phyloP scores from a whole-genome alignment of 2,329 filamentous ascomycete genomes.

The Akanthomyces uredinophilus region DNA sequence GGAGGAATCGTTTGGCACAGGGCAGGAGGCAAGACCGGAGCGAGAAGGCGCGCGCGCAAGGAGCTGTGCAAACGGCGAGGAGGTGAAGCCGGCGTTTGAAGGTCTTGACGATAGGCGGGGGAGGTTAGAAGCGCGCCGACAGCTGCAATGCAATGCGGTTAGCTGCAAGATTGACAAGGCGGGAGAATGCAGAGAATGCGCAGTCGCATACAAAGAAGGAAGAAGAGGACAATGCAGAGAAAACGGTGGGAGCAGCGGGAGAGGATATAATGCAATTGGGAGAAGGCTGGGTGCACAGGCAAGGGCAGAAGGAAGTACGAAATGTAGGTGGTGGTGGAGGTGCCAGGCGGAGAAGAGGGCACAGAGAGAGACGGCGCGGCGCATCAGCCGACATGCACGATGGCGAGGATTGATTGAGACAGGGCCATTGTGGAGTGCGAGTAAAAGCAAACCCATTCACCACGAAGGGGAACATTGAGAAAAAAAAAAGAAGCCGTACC shows the following conservation, averaged over 20 bases:
- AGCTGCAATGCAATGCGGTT: slow-evolving; percentile 30
- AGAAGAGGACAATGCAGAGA: slow-evolving; percentile 2
- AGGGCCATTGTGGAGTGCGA: neutral
- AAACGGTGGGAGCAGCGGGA: slow-evolving; percentile 1
- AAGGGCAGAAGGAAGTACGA: slow-evolving; percentile 3
- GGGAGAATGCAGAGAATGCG: slow-evolving; percentile 1
- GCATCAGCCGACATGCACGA: slow-evolving; percentile 11
- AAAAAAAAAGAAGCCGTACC: neutral
- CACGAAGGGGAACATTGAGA: neutral
- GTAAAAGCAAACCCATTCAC: neutral
- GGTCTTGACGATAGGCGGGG: neutral
- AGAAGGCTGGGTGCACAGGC: slow-evolving; percentile 4
- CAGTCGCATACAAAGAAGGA: neutral
- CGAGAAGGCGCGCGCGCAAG: neutral
- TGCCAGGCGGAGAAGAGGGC: neutral
- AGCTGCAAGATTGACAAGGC: slow-evolving; percentile 26
- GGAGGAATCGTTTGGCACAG: neutral
- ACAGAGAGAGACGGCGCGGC: neutral
- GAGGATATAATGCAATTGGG: slow-evolving; percentile 13
- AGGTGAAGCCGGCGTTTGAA: slow-evolving; percentile 1
- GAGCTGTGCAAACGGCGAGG: slow-evolving; percentile 7
- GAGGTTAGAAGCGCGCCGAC: slow-evolving; percentile 19
- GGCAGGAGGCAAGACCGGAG: neutral
- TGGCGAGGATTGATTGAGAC: slow-evolving; percentile 6
- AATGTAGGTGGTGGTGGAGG: neutral